Evolutionary conservation across 2,329 filamentous ascomycete species (phyloP), one percentile per base, ranked within the genome.

Genomic region (Zymoseptoria pseudotritici): DNA sequence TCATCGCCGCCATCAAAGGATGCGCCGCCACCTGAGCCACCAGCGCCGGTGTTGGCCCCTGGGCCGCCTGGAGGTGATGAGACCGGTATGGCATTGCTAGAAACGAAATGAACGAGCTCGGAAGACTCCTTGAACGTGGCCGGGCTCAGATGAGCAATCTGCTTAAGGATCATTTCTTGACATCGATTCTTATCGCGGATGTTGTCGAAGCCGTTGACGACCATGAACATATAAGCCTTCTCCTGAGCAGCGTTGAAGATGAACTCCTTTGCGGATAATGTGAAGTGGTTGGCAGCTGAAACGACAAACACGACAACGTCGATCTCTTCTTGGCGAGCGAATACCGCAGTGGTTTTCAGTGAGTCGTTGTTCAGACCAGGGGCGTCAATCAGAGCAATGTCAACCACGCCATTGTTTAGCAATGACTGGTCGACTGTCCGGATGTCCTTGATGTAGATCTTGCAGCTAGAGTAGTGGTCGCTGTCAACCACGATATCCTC

Each of bases 251-350:
- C 94, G 55, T 93, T 93, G 80, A 90, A 89, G 63, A 99, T 96
- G 71, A 99, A 99, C 69, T 99, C 94, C 75, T 90, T 95, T n/a
- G 94, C 92, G 0, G 94, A 96, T 58, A 96, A 86, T 0, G 94
- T 99, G 72, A 99, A 97, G 75, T 99, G 94, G 66, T 99, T 99
- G 24, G 93, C 91, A 2, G 94, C 94, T 10, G 92, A 97, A 4
- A 99, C 94, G 36, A 99, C 94, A 69, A 99, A 99, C 0, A 99
- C 92, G 0, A 99, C 94, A 0, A 99, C 94, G 69, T 99, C 94
- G 64, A 99, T 99, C 76, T 99, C 94, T 74, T 99, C 94, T 72
- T 99, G 94, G 59, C 94, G 83, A 22, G 94, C 94, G 74, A 99
- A 99, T 6, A 99, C 89, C 20, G 94, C 94, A 1, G 94, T 99